Percentiles rank a stretch among this genome's conserved stretches.
These are phyloP conservation scores for Daucus carota DNA, from an alignment of 129 eudicot genomes.

Conservation along the genomic window DNA sequence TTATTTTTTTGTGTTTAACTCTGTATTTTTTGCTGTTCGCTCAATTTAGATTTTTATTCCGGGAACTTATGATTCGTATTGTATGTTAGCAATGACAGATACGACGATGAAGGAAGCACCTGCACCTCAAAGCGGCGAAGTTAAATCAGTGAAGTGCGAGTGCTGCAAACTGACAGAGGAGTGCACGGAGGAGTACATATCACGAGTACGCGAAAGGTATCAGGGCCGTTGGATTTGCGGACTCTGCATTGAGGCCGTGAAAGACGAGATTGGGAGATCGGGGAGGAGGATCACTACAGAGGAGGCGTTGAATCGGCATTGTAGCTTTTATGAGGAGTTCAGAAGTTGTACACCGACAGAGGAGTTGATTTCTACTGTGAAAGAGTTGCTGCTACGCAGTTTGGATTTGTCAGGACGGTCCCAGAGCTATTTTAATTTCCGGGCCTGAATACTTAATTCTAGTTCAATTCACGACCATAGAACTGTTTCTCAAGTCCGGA, in stretches of 20 bases:
- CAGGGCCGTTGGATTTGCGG: constrained; percentile 71
- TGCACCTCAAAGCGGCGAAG: neutral
- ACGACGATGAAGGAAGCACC: constrained; percentile 13
- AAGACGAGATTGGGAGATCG: constrained; percentile 42
- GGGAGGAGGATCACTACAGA: constrained; percentile 32
- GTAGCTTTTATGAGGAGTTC: constrained; percentile 31
- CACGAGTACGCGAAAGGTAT: constrained; percentile 32
- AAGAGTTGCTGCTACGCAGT: constrained; percentile 52
- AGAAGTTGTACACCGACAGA: constrained; percentile 21
- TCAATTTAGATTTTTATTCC: neutral
- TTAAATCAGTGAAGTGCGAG: constrained; percentile 32
- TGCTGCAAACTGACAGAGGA: constrained; percentile 84
- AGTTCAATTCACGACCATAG: neutral
- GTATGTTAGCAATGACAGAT: neutral
- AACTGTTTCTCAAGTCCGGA: constrained; percentile 13
- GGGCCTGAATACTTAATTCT: neutral
- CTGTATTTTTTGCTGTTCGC: no score
- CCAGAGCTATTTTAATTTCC: constrained; percentile 17
- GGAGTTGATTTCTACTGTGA: constrained; percentile 48
- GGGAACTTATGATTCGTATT: neutral
- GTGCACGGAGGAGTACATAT: constrained; percentile 53
- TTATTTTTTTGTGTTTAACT: no score
- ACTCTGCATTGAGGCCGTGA: constrained; percentile 67
- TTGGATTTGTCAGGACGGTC: constrained; percentile 46
- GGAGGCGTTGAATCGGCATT: constrained; percentile 57